Evolutionary conservation across 768 basidiomycete species (phyloP).

Genomic region (Clavulina sp.): DNA sequence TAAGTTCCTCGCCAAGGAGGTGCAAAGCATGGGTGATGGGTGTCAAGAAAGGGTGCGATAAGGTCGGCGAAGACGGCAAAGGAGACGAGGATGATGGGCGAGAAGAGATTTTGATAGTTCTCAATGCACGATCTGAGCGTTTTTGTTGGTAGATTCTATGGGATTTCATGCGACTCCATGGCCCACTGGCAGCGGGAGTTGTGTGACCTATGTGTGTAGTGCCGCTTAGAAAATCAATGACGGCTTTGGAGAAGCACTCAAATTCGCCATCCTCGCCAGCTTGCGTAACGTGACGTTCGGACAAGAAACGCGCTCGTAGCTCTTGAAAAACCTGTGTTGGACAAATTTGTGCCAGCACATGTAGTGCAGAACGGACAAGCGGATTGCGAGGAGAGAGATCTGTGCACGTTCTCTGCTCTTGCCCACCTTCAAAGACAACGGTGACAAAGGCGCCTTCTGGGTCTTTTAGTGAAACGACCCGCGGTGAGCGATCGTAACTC

Average conservation of each 20-base stretch:
- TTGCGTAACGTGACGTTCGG: constrained; percentile 33
- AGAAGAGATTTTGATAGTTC: constrained; percentile 17
- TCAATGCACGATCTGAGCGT: too few species aligned
- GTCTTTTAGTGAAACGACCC: constrained; percentile 31
- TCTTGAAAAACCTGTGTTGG: constrained; percentile 37
- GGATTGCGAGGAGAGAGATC: constrained; percentile 37
- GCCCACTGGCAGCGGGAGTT: too few species aligned
- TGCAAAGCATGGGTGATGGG: constrained; percentile 61
- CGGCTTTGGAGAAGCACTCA: constrained; percentile 33
- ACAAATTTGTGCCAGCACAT: constrained; percentile 43
- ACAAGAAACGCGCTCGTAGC: constrained; percentile 39
- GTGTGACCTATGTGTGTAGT: too few species aligned
- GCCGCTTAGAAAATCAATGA: constrained; percentile 34
- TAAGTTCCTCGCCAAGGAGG: constrained; percentile 40
- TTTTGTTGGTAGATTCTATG: too few species aligned
- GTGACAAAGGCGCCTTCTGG: constrained; percentile 34
- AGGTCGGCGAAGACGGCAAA: constrained; percentile 44
- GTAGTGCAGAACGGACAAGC: constrained; percentile 41
- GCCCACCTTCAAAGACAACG: constrained; percentile 35
- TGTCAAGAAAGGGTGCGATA: constrained; percentile 33
- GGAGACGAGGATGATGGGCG: too few species aligned
- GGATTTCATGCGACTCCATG: too few species aligned
- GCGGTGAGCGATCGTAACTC: neutral
- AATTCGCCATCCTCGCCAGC: constrained; percentile 38
- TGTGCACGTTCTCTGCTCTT: constrained; percentile 29